Evolutionary conservation across 2,329 filamentous ascomycete species (phyloP).

Genomic region (Aspergillus puulaauensis): DNA sequence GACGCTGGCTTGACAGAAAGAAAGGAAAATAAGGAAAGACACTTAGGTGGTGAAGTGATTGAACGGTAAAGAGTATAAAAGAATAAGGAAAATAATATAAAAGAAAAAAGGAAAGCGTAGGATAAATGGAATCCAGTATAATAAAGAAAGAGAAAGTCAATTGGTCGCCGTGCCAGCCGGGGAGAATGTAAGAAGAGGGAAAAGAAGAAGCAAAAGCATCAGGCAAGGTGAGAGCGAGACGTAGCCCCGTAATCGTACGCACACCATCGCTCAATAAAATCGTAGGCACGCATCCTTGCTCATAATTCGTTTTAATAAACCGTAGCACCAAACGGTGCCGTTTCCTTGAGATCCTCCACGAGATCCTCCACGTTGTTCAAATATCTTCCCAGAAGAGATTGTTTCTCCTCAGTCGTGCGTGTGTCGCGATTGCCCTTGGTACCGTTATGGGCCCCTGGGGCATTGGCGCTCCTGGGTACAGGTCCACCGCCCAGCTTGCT

Average conservation of each 20-base stretch:
- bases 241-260: constrained; percentile 19
- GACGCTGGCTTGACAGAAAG: constrained; percentile 1
- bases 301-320: constrained; percentile 31
- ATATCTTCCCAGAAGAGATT: constrained; percentile 72
- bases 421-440: constrained; percentile 42
- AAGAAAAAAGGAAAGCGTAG: constrained; percentile 1
- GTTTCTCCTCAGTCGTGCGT: constrained; percentile 78
- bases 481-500: constrained; percentile 65
- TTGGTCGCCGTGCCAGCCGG: constrained; percentile 10
- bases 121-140: constrained; percentile 3
- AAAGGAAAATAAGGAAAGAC: constrained; percentile 12
- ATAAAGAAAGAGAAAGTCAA: constrained; percentile 8
- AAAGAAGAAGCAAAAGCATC: constrained; percentile 11
- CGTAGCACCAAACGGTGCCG: constrained; percentile 67
- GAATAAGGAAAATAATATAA: constrained; percentile 4
- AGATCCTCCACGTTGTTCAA: constrained; percentile 81
- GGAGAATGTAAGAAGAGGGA: constrained; percentile 11
- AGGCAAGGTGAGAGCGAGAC: constrained; percentile 16
- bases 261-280: constrained; percentile 22
- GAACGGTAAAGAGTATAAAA: background rate
- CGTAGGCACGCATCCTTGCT: constrained; percentile 12
- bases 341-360: constrained; percentile 78
- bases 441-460: constrained; percentile 24
- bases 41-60: background rate
- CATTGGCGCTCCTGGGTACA: constrained; percentile 47